phyloP scores from a whole-genome alignment of 78 protist genomes.

The Pigoraptor vietnamica region DNA sequence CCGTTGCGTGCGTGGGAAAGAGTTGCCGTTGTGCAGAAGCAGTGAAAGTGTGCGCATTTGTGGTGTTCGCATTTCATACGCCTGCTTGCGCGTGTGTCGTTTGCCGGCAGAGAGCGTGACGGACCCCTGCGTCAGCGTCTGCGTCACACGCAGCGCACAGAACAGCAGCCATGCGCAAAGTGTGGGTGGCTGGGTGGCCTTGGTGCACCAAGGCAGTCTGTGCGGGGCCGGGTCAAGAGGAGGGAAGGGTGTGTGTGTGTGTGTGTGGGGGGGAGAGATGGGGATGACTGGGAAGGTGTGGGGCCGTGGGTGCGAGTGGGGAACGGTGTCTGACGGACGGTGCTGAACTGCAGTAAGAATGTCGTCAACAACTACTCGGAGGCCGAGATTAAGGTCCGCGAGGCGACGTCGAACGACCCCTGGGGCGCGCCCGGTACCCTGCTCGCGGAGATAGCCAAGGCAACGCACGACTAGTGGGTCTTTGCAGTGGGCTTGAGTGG shows the following conservation, averaged over 20 bases:
- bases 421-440: slow-evolving; percentile 21
- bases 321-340: no score
- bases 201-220: not conserved
- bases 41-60: no score
- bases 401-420: slow-evolving; percentile 33
- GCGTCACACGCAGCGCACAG: not conserved
- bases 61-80: no score
- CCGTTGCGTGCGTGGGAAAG: no score
- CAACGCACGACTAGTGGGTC: slow-evolving; percentile 25
- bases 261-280: not conserved
- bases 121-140: no score
- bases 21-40: no score
- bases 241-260: not conserved
- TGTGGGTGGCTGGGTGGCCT: not conserved
- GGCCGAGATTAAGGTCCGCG: slow-evolving; percentile 32
- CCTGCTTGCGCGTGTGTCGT: no score
- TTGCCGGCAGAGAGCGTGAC: no score
- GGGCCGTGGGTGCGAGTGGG: no score
- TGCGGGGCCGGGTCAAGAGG: not conserved
- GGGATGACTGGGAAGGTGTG: no score
- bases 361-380: not conserved
- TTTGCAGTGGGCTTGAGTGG: not conserved
- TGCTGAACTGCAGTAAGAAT: not conserved
- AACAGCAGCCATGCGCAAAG: not conserved
- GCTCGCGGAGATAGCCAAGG: slow-evolving; percentile 36